Conservation (phyloP, 2,329 filamentous ascomycete genomes). For the Cercospora zeina region DNA sequence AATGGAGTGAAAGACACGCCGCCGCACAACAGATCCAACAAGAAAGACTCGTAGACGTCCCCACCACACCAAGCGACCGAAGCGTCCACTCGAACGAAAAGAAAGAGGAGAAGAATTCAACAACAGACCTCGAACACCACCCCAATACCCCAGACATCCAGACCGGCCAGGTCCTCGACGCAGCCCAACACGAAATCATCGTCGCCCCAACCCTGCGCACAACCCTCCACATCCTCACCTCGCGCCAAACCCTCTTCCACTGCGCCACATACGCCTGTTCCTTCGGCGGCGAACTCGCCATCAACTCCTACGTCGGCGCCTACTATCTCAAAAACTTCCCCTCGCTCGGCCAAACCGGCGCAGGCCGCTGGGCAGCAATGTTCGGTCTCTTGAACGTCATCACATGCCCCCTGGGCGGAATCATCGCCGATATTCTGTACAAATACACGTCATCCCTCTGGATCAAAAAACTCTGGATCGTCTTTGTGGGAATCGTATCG, state of each 20-base stretch:
- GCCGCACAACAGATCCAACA: slow-evolving; percentile 55
- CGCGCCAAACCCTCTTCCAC: slow-evolving; percentile 56
- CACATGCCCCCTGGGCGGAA: slow-evolving; percentile 65
- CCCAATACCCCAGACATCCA: slow-evolving; percentile 40
- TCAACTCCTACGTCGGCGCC: slow-evolving; percentile 60
- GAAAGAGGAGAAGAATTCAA: slow-evolving; percentile 40
- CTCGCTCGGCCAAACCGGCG: slow-evolving; percentile 34
- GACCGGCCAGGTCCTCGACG: slow-evolving; percentile 55
- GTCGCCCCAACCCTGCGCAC: slow-evolving; percentile 63
- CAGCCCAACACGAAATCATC: slow-evolving; percentile 61
- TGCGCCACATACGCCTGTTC: slow-evolving; percentile 59
- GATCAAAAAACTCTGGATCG: slow-evolving; percentile 64
- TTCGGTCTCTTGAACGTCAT: slow-evolving; percentile 72
- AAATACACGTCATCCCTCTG: slow-evolving; percentile 54
- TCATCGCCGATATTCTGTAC: slow-evolving; percentile 59
- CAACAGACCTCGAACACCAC: not conserved
- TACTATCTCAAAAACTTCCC: slow-evolving; percentile 61
- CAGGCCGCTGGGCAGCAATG: slow-evolving; percentile 66
- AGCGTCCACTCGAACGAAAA: slow-evolving; percentile 46
- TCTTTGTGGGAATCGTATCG: slow-evolving; percentile 56
- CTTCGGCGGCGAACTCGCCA: slow-evolving; percentile 60
- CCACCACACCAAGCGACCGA: slow-evolving; percentile 37
- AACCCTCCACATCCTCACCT: slow-evolving; percentile 61
- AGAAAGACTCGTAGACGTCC: slow-evolving; percentile 36
- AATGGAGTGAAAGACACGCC: slow-evolving; percentile 69